Evolutionary conservation across 2,329 filamentous ascomycete genomes (phyloP).

Genomic region (Neobulgaria alba): DNA sequence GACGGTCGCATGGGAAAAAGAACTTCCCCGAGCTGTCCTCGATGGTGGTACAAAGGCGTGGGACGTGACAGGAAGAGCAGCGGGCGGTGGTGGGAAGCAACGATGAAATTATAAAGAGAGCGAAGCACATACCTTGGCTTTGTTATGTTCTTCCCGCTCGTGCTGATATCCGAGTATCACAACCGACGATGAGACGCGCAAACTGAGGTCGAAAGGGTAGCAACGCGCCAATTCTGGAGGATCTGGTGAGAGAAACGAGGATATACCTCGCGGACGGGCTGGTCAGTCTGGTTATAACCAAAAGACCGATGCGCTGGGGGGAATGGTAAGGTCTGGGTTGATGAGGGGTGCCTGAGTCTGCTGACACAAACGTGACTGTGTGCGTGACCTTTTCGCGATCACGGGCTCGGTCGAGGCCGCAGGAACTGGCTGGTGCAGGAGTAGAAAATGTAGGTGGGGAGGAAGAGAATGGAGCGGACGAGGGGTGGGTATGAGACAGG

Average conservation of each 20-base stretch:
- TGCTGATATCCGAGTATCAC: constrained; percentile 8
- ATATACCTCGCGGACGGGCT: too few relatives aligned
- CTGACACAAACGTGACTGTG: constrained; percentile 13
- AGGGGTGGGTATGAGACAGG: constrained; percentile 8
- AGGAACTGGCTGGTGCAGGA: constrained; percentile 7
- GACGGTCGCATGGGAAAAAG: constrained; percentile 21
- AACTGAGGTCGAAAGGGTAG: constrained; percentile 7
- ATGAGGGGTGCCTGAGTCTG: constrained; percentile 14
- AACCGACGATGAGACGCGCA: constrained; percentile 15
- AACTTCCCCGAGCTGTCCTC: constrained; percentile 13
- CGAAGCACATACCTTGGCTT: constrained; percentile 18
- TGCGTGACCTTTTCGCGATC: constrained; percentile 20
- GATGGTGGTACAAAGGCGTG: constrained; percentile 11
- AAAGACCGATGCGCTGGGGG: constrained; percentile 5
- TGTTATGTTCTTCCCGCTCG: constrained; percentile 10
- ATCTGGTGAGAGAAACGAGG: constrained; percentile 3
- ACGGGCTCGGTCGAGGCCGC: constrained; percentile 12
- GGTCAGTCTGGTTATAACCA: background rate
- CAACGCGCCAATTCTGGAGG: constrained; percentile 10
- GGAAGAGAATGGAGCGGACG: constrained; percentile 1
- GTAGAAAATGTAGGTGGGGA: constrained; percentile 4
- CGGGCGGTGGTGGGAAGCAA: constrained; percentile 8
- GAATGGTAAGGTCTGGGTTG: constrained; percentile 1
- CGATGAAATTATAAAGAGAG: constrained; percentile 1
- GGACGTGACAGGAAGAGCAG: constrained; percentile 2